Base-by-base conservation (phyloP, 768 basidiomycete genomes). In the Collybia sp. region DNA sequence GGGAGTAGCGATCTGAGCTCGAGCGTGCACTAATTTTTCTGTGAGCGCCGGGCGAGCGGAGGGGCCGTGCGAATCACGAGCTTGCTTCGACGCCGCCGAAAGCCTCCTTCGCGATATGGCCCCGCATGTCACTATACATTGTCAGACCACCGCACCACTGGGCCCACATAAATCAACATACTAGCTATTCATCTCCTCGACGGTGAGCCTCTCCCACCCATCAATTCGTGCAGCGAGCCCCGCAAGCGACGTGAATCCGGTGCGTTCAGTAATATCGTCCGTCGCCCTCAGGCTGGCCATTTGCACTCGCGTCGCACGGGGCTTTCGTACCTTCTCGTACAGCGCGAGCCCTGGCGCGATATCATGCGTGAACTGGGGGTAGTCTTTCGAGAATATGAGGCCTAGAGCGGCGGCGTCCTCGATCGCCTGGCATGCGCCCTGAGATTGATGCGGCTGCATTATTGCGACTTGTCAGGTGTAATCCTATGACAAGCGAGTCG, bases 321-420 rank as follows among this genome's bases (percentile, higher is more conserved):
- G 57, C 41, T 65, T 63, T 11, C 63, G 54, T 30, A 64, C 58
- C 4, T 43, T 53, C 37, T 65, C 47, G 41, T 65, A 65, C 34
- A 63, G 38, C 16, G 48, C 54, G 13, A 65, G 45, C 13, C 64
- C 62, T 17, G 48, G 53, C 12, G 40, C 33, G 13, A 63, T 45
- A 42, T 65, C 52, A 13, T 51, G 35, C 25, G 58, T 59, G 47
- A 59, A 61, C 19, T 51, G 51, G 19, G 45, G 41, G 45, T 61
- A 58, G 38, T 60, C 58, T 17, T 50, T 45, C 10, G 62, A 63
- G 44, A 65, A 62, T 35, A 65, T 58, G 41, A 65, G 55, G 4
- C 59, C 61, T 6, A 65, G 58, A 3, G 62, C 61, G 1, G 58
- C 64, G n/a, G 64, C 64, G 41, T 64, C 64, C 46, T 65, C 64